phyloP scores from a whole-genome alignment of 805 yeast genomes.

The Schwanniomyces polymorphus region DNA sequence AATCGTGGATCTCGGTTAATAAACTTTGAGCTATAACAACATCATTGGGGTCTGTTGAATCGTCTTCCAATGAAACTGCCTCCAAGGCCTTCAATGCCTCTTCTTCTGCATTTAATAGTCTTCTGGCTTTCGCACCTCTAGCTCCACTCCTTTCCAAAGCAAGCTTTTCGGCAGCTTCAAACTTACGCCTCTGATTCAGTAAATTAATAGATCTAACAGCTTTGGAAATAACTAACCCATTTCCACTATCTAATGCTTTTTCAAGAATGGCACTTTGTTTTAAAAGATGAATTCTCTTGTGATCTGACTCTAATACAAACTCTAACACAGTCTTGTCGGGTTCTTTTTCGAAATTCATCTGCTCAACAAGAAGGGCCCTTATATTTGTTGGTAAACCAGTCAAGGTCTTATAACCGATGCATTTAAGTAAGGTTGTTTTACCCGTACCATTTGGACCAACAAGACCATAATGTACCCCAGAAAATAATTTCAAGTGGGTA shows the following conservation, averaged over 20 bases:
- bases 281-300: conserved; percentile 83
- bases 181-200: background rate
- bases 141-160: conserved; percentile 1
- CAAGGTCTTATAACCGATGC: conserved; percentile 87
- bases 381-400: conserved; percentile 95
- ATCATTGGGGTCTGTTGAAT: conserved; percentile 97
- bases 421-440: conserved; percentile 90
- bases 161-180: background rate
- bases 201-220: background rate
- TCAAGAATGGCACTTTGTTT: conserved; percentile 95
- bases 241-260: conserved; percentile 56
- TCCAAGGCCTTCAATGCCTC: background rate
- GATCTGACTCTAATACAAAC: conserved; percentile 76
- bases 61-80: conserved; percentile 35
- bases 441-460: conserved; percentile 99
- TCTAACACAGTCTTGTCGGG: conserved; percentile 37
- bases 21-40: conserved; percentile 79
- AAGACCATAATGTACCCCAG: conserved; percentile 49
- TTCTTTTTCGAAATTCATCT: conserved; percentile 90
- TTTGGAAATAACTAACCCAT: background rate
- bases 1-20: background rate
- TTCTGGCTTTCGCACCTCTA: background rate
- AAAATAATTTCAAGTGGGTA: background rate
- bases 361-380: conserved; percentile 98
- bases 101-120: background rate